phyloP scores from a whole-genome alignment of 106 monocot species.

The Dendrobium nobile region DNA sequence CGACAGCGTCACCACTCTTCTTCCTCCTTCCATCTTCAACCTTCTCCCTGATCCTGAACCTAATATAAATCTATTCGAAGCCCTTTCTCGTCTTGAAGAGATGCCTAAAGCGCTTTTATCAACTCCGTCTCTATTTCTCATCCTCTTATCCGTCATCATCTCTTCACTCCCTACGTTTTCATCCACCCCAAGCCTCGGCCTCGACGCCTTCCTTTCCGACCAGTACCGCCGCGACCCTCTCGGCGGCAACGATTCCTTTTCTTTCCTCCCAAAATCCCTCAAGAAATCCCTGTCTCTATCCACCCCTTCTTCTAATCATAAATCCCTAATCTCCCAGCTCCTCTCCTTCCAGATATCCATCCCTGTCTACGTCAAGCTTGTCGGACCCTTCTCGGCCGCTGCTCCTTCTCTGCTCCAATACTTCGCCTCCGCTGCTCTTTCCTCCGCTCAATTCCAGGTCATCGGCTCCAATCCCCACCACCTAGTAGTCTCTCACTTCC shows the following conservation, averaged over 20 bases:
- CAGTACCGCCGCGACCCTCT: constrained; percentile 32
- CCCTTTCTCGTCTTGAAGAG: background rate
- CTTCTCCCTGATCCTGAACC: background rate
- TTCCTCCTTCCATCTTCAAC: background rate
- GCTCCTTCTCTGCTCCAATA: constrained; percentile 32
- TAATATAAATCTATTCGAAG: background rate
- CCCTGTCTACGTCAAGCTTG: constrained; percentile 70
- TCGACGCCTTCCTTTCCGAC: constrained; percentile 59
- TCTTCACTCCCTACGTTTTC: background rate
- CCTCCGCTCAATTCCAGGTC: constrained; percentile 45
- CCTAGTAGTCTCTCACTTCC: constrained; percentile 60
- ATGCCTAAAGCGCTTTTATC: constrained; percentile 13
- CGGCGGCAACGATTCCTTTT: constrained; percentile 51
- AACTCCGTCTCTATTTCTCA: background rate
- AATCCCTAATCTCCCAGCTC: constrained; percentile 22
- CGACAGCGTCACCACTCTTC: background rate
- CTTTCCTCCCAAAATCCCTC: constrained; percentile 31
- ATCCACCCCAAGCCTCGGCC: constrained; percentile 20
- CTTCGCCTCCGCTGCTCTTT: constrained; percentile 37
- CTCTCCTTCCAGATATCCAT: constrained; percentile 42
- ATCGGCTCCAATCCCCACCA: constrained; percentile 35
- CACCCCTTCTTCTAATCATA: constrained; percentile 6
- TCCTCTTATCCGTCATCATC: background rate
- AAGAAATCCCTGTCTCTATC: constrained; percentile 25
- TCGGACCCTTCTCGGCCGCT: constrained; percentile 54